phyloP scores from a whole-genome alignment of 331 rosid genomes.

The Quercus lobata region DNA sequence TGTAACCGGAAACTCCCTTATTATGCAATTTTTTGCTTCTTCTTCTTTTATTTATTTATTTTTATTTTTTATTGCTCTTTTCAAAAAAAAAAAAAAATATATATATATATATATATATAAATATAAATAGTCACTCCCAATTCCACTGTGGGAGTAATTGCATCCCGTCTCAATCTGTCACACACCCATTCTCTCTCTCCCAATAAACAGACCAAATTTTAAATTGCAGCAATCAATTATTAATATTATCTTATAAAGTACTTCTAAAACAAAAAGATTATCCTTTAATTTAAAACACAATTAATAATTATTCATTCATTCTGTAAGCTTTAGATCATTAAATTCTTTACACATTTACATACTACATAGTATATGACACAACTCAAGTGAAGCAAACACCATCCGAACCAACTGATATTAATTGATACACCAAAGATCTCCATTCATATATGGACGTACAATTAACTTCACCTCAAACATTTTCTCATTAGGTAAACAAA shows the following conservation, averaged over 20 bases:
- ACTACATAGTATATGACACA: too few relatives aligned
- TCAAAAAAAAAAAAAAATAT: too few relatives aligned
- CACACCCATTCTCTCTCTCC: background rate
- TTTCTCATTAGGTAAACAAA: too few relatives aligned
- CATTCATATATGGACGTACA: background rate
- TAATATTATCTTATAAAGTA: background rate
- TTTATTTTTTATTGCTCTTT: background rate
- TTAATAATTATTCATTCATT: background rate
- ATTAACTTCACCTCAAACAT: too few relatives aligned
- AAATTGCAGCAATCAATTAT: background rate
- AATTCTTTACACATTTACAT: background rate
- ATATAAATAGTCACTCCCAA: too few relatives aligned
- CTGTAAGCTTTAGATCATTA: background rate
- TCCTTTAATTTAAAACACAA: background rate
- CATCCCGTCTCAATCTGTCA: too few relatives aligned
- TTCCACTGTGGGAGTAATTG: too few relatives aligned
- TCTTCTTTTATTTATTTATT: too few relatives aligned
- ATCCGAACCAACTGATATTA: background rate
- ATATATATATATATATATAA: too few relatives aligned
- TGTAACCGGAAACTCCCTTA: too few relatives aligned
- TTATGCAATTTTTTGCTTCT: too few relatives aligned
- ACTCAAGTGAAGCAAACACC: background rate
- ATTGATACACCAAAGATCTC: background rate
- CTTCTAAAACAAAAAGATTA: background rate
- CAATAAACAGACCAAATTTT: background rate